Conservation (phyloP, 495 filamentous ascomycete species). For the Penicillium argentinense region DNA sequence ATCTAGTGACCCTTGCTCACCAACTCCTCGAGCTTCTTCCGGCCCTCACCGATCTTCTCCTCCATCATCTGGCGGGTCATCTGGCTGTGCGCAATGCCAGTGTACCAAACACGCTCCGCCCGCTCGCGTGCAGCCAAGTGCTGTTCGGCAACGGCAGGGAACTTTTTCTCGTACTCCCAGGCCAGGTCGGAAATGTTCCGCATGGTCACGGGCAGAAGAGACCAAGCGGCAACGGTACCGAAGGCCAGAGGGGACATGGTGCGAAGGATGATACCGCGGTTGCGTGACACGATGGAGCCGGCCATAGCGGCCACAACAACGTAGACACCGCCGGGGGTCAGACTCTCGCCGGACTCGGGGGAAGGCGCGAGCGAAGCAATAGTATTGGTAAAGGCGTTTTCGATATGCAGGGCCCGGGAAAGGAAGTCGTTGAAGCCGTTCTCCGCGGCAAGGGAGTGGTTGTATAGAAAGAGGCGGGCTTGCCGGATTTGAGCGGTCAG, state of each 20-base stretch:
- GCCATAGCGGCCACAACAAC: conserved; percentile 91
- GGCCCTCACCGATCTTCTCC: conserved; percentile 68
- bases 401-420: conserved; percentile 71
- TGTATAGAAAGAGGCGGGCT: conserved; percentile 78
- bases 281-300: conserved; percentile 81
- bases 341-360: conserved; percentile 73
- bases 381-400: conserved; percentile 77
- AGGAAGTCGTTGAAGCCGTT: conserved; percentile 74
- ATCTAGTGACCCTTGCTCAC: conserved; percentile 76
- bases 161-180: conserved; percentile 87
- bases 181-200: conserved; percentile 77
- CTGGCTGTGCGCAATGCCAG: conserved; percentile 67
- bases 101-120: conserved; percentile 65
- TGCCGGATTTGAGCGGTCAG: conserved; percentile 79
- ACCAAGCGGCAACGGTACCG: conserved; percentile 71
- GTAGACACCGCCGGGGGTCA: conserved; percentile 85
- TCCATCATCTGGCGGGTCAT: conserved; percentile 71
- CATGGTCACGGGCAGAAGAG: conserved; percentile 75
- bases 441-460: conserved; percentile 68
- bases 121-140: conserved; percentile 67
- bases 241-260: conserved; percentile 68
- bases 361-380: conserved; percentile 83
- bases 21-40: conserved; percentile 80
- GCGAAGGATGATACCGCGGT: conserved; percentile 78
- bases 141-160: conserved; percentile 74